Evolutionary conservation across 208 protist genomes (phyloP).

Genomic region (Leishmania guyanensis): DNA sequence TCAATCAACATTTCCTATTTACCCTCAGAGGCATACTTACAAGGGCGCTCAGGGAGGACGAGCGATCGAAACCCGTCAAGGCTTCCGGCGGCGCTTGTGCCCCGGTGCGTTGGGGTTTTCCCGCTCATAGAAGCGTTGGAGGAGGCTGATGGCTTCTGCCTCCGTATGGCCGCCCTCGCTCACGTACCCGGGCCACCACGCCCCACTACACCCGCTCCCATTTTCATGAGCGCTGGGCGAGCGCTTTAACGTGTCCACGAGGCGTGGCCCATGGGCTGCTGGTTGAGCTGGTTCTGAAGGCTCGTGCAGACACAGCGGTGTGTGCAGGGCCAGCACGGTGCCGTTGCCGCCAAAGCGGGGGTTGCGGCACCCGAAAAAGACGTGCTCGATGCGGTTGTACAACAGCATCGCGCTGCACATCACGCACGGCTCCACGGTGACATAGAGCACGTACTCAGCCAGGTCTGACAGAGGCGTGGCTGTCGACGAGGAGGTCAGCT

Average conservation of each 20-base stretch:
- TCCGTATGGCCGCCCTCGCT: constrained; percentile 70
- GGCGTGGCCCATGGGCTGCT: neutral
- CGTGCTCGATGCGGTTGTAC: constrained; percentile 64
- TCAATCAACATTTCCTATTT: neutral
- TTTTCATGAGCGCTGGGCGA: neutral
- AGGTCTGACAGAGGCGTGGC: constrained; percentile 26
- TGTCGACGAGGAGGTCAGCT: neutral
- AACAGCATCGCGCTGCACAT: constrained; percentile 94
- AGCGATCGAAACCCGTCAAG: too few species aligned
- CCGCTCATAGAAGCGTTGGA: constrained; percentile 80
- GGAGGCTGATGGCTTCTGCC: constrained; percentile 62
- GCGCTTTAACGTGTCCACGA: neutral
- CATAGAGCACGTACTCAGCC: constrained; percentile 85
- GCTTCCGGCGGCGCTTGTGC: constrained; percentile 49
- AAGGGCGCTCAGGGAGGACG: neutral
- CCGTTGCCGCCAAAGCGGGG: constrained; percentile 95
- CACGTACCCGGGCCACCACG: constrained; percentile 42
- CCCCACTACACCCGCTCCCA: neutral
- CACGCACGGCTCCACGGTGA: constrained; percentile 96
- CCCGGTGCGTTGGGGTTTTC: constrained; percentile 83
- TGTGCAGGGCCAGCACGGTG: constrained; percentile 81
- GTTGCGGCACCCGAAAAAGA: constrained; percentile 94
- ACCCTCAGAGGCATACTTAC: neutral
- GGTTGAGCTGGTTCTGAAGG: neutral
- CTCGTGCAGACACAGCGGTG: neutral